A percentile compares a stretch with the other conserved stretches of the same genome.
These are phyloP conservation scores for Zygosaccharomyces sapae DNA, from an alignment of 1,139 yeast species.

Conservation along the genomic window DNA sequence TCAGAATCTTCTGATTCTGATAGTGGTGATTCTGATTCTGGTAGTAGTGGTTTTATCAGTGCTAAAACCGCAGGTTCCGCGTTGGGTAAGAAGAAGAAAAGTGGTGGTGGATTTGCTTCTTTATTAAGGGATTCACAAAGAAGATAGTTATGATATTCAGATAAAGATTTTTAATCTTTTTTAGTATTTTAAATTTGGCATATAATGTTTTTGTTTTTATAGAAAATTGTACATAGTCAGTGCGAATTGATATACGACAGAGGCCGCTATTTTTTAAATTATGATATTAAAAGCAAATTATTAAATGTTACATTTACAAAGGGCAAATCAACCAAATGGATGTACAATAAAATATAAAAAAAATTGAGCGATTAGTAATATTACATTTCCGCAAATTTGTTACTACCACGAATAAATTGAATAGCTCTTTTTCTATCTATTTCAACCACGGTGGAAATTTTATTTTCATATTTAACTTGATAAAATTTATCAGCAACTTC, in stretches of 20 bases:
- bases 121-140: conserved; percentile 50
- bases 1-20: conserved; percentile 31
- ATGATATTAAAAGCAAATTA: conserved; percentile 6
- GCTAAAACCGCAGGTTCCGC: conserved; percentile 42
- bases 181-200: neutral
- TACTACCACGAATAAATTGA: conserved; percentile 65
- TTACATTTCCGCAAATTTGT: conserved; percentile 25
- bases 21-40: conserved; percentile 24
- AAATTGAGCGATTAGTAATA: neutral
- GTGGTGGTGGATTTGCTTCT: conserved; percentile 50
- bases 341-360: no score
- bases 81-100: conserved; percentile 38
- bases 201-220: conserved; percentile 1
- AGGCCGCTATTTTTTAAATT: neutral
- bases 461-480: conserved; percentile 81
- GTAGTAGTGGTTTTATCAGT: conserved; percentile 37
- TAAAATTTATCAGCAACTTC: conserved; percentile 84
- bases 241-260: neutral
- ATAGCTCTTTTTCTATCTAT: conserved; percentile 72
- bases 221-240: conserved; percentile 5
- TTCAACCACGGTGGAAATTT: conserved; percentile 73
- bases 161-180: neutral
- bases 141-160: conserved; percentile 11
- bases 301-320: conserved; percentile 4
- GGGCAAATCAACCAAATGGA: no score